Base-by-base conservation (phyloP, 805 yeast species). In the Kregervanrija delftensis region DNA sequence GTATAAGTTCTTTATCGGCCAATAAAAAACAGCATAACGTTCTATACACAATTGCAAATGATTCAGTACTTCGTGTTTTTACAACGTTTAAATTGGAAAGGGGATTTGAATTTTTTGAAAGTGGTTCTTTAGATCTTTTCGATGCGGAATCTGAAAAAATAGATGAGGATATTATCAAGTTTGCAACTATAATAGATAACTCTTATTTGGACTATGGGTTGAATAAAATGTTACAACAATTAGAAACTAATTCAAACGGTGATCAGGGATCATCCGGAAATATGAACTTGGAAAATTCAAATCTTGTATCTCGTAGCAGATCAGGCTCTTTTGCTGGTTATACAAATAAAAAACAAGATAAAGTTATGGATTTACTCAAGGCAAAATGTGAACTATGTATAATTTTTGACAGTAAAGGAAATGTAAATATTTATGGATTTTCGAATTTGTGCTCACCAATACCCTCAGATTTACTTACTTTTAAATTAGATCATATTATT, bases 1-100 rank as follows among this genome's bases (percentile, higher is more conserved):
- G 49, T 30, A 11, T 44, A 6, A 41, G 16, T 14, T 48, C 54
- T 1, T 33, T 37, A 3, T 28, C 43, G 5, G 30, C 43, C 6
- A 42, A 47, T 22, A 42, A 54, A 3, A 66, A 40, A 37, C 72
- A 68, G 36, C 71, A 72, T 13, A 75, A 79, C 45, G 69, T 76
- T 1, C 63, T 89, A 5, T 88, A 82, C 58, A 79, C 96, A 0
- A 53, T 81, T n/a, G 67, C 83, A 30, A 64, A 72, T 13, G 88
- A 84, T 53, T 64, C 72, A 6, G 68, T 71, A 10, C 56, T 90
- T 37, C 68, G 88, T 30, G 73, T 84, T 0, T 88, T 90, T 86
- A 74, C 84, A 0, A 74, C 83, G 14, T 78, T 73, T 59, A 84
- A 80, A 49, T 64, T 71, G 43, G 81, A 75, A 34, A 74, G 73